phyloP scores from a whole-genome alignment of 1,284 basidiomycete species.

The Ceratobasidium sp. region DNA sequence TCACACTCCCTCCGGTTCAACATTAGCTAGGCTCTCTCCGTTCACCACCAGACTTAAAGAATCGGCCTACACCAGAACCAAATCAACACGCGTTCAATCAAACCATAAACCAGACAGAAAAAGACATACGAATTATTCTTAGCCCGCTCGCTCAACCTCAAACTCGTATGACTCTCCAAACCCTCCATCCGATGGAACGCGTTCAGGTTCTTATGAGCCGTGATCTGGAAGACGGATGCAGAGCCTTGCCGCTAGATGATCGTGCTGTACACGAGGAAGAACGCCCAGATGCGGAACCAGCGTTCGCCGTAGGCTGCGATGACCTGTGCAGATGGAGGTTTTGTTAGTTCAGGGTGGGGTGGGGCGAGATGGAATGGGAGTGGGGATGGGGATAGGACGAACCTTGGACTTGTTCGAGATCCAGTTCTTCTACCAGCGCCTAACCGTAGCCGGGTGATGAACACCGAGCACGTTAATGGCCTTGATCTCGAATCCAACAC shows the following conservation, averaged over 20 bases:
- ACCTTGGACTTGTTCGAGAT: constrained; percentile 90
- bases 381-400: constrained; percentile 64
- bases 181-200: constrained; percentile 91
- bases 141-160: constrained; percentile 24
- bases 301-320: constrained; percentile 51
- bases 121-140: no score
- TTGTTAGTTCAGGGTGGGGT: no score
- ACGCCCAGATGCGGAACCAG: constrained; percentile 93
- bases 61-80: no score
- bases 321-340: constrained; percentile 61
- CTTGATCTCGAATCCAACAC: constrained; percentile 97
- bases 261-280: constrained; percentile 89
- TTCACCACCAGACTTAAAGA: no score
- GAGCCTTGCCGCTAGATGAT: constrained; percentile 85
- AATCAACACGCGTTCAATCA: no score
- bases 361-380: not conserved
- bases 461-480: constrained; percentile 95
- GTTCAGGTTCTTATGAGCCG: constrained; percentile 97
- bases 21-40: no score
- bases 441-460: constrained; percentile 97
- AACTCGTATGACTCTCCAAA: constrained; percentile 72
- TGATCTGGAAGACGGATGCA: constrained; percentile 92
- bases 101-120: no score
- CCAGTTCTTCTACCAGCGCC: constrained; percentile 97
- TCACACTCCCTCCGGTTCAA: no score